Evolutionary conservation across 1,284 basidiomycete genomes (phyloP).

Genomic region (Tylopilus sp.): DNA sequence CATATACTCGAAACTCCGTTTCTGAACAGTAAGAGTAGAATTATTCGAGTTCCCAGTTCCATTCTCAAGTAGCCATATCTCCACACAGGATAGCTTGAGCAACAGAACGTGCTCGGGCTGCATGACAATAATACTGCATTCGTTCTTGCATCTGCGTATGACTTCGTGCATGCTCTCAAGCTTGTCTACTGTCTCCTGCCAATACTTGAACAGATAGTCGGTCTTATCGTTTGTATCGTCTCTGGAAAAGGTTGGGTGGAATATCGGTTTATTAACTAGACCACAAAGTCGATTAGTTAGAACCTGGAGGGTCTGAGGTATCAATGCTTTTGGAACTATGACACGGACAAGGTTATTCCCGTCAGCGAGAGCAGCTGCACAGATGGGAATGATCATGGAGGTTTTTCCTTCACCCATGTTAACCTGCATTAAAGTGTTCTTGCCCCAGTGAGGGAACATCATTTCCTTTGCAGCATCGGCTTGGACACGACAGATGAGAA

Average conservation of each 20-base stretch:
- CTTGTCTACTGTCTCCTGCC: too few relatives aligned
- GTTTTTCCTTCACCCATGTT: conserved; percentile 40
- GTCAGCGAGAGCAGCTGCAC: background rate
- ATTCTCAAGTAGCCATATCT: conserved; percentile 24
- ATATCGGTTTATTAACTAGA: conserved; percentile 45
- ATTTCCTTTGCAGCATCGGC: conserved; percentile 44
- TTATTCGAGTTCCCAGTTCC: too few relatives aligned
- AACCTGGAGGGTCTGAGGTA: conserved; percentile 47
- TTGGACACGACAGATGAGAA: conserved; percentile 44
- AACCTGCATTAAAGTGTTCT: conserved; percentile 47
- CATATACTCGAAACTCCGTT: too few relatives aligned
- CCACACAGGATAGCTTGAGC: conserved; percentile 46
- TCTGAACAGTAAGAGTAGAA: too few relatives aligned
- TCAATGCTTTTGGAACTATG: conserved; percentile 1
- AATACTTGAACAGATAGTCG: too few relatives aligned
- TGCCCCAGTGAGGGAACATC: conserved; percentile 40
- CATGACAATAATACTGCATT: conserved; percentile 43
- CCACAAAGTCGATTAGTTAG: conserved; percentile 45
- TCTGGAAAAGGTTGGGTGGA: conserved; percentile 50
- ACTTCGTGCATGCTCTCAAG: background rate
- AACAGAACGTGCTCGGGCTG: conserved; percentile 56
- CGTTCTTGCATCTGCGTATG: conserved; percentile 33
- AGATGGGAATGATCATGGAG: conserved; percentile 13
- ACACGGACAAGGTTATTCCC: background rate
- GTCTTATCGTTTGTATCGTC: background rate